A percentile compares a stretch with the other conserved stretches of the same genome.
Conservation (phyloP, 2,329 filamentous ascomycete species). For the Arthrobotrys musiformis region DNA sequence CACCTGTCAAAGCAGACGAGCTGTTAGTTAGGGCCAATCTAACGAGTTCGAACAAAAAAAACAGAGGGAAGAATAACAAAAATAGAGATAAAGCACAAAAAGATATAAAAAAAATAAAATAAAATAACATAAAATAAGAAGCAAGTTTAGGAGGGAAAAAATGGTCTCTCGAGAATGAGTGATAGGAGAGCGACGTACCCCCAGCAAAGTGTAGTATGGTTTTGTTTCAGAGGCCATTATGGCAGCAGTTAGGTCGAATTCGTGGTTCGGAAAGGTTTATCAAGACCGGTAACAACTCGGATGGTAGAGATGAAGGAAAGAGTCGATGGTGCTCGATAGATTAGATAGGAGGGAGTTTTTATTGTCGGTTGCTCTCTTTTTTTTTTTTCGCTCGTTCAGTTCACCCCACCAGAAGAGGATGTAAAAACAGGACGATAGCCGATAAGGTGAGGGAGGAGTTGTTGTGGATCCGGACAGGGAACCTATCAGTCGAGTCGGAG, state of each 20-base stretch:
- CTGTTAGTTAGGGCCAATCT: constrained; percentile 49
- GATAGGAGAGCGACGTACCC: constrained; percentile 69
- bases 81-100: neutral
- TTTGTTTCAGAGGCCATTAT: constrained; percentile 80
- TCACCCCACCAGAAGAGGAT: constrained; percentile 38
- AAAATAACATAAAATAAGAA: neutral
- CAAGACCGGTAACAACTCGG: neutral
- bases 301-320: neutral
- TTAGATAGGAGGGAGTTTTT: constrained; percentile 25
- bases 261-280: constrained; percentile 7
- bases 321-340: constrained; percentile 39
- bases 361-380: constrained; percentile 8
- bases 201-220: constrained; percentile 81
- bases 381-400: neutral
- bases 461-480: neutral
- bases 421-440: neutral
- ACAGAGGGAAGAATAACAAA: no score
- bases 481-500: constrained; percentile 10
- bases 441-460: neutral
- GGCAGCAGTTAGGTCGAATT: constrained; percentile 56
- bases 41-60: neutral
- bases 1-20: constrained; percentile 69
- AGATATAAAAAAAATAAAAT: no score
- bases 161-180: no score
- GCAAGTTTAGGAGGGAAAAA: constrained; percentile 36